Conservation (phyloP, 768 basidiomycete species). For the Mycena olivaceomarginata region DNA sequence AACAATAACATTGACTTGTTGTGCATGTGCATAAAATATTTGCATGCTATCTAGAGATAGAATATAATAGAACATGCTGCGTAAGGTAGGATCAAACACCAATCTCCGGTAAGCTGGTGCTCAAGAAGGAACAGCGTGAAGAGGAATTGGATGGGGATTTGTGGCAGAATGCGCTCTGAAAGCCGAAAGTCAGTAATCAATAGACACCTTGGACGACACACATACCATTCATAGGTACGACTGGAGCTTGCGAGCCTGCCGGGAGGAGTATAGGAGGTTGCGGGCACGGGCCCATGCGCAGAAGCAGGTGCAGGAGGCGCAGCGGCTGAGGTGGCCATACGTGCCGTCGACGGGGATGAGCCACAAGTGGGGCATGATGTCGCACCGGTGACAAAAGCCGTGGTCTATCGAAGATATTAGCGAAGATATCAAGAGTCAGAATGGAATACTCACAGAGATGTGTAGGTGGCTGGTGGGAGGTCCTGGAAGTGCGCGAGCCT, state of each 20-base stretch:
- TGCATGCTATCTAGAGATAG: constrained; percentile 13
- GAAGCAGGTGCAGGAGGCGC: constrained; percentile 20
- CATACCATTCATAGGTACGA: constrained; percentile 13
- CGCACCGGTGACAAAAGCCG: too few relatives aligned
- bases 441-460: constrained; percentile 11
- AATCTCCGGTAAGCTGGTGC: constrained; percentile 27
- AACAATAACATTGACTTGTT: constrained; percentile 21
- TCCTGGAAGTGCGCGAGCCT: constrained; percentile 25
- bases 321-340: too few relatives aligned
- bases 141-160: constrained; percentile 30
- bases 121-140: constrained; percentile 37
- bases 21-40: constrained; percentile 10
- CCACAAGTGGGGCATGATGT: too few relatives aligned
- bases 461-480: background rate
- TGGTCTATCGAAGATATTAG: constrained; percentile 15
- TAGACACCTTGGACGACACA: constrained; percentile 1
- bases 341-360: too few relatives aligned
- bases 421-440: background rate
- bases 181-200: constrained; percentile 20
- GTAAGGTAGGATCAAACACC: constrained; percentile 34
- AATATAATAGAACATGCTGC: constrained; percentile 22
- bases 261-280: constrained; percentile 11
- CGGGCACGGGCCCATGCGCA: background rate
- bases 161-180: constrained; percentile 29
- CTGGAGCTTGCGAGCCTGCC: constrained; percentile 17